phyloP scores from a whole-genome alignment of 2,329 filamentous ascomycete genomes.

The Plenodomus lindquistii region DNA sequence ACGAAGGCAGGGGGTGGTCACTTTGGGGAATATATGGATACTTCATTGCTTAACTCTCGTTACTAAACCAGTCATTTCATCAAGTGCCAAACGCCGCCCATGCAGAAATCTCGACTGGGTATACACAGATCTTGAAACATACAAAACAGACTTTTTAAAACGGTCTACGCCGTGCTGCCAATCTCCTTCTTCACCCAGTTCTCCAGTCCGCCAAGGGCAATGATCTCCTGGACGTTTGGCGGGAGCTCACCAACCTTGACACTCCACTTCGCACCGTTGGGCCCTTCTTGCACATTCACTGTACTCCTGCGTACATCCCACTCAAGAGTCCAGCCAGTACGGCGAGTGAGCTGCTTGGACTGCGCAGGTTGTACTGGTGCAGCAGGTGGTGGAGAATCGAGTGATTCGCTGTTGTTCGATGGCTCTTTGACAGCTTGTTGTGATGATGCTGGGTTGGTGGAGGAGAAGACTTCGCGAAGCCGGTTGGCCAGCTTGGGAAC shows the following conservation, averaged over 20 bases:
- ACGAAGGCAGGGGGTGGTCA: background rate
- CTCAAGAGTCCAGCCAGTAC: conserved; percentile 80
- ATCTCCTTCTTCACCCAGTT: conserved; percentile 80
- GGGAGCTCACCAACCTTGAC: conserved; percentile 83
- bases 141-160: background rate
- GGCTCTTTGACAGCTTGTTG: conserved; percentile 55
- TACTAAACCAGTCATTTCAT: no score
- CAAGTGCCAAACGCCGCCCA: conserved; percentile 10
- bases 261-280: conserved; percentile 69
- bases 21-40: background rate
- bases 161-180: conserved; percentile 31
- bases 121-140: background rate
- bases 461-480: conserved; percentile 64
- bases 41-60: background rate
- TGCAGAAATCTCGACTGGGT: conserved; percentile 14
- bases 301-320: conserved; percentile 79
- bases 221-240: conserved; percentile 74
- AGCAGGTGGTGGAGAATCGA: conserved; percentile 53
- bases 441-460: conserved; percentile 21
- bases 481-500: conserved; percentile 68
- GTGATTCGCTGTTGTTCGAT: conserved; percentile 53
- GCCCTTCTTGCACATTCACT: conserved; percentile 72
- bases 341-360: conserved; percentile 64
- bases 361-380: conserved; percentile 44
- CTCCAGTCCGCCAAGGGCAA: conserved; percentile 70